Conservation (phyloP, 2,329 filamentous ascomycete species). For the Venturia aucupariae region DNA sequence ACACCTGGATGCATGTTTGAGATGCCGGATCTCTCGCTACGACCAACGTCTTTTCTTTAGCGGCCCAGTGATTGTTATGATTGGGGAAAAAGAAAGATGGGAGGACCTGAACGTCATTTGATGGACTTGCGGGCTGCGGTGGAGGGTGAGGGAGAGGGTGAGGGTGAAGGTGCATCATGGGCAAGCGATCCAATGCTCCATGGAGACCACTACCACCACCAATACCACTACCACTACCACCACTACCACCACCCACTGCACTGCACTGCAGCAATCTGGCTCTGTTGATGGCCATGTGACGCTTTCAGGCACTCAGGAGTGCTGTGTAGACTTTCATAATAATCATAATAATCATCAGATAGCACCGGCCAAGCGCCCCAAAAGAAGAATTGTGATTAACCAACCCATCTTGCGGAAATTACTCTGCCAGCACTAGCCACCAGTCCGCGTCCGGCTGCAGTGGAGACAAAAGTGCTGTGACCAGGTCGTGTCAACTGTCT, state of each 20-base stretch:
- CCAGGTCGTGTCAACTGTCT: background rate
- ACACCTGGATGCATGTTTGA: background rate
- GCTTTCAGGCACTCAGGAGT: too few species aligned
- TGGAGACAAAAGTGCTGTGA: background rate
- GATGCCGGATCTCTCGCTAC: slow-evolving; percentile 5
- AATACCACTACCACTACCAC: too few species aligned
- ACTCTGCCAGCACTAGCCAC: slow-evolving; percentile 1
- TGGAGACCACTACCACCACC: too few species aligned
- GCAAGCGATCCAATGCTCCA: background rate
- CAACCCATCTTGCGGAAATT: slow-evolving; percentile 7
- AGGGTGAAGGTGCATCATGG: too few species aligned
- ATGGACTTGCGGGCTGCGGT: background rate
- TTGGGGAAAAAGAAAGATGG: background rate
- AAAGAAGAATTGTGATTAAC: slow-evolving; percentile 8
- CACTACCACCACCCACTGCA: too few species aligned
- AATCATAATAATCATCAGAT: background rate
- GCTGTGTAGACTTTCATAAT: too few species aligned
- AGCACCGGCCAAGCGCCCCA: background rate
- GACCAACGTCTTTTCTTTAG: slow-evolving; percentile 2
- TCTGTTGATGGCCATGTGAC: background rate
- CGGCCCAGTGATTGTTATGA: background rate
- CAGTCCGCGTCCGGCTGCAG: slow-evolving; percentile 5
- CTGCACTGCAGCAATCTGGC: too few species aligned
- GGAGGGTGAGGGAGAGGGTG: too few species aligned
- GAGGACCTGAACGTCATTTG: background rate